Evolutionary conservation across 164 flowering plant species (phyloP), one percentile per base, ranked within the genome.

Genomic region (Dillenia turbinata): DNA sequence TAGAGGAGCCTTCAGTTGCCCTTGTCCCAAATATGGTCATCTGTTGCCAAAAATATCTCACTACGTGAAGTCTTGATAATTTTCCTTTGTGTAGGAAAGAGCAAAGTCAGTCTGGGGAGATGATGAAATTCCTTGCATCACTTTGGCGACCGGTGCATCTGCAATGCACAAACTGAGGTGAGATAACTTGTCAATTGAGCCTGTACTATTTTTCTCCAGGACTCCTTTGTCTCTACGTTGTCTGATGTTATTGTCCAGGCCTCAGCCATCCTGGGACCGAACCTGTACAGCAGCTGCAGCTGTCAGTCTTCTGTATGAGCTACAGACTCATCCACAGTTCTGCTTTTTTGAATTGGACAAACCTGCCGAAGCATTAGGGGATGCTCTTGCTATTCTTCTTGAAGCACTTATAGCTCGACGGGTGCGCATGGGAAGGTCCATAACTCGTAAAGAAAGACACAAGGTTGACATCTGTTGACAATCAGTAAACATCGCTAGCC

Each of bases 201-300:
- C 43, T 44, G 13, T 13, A 52, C 8, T 1, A 10, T 61, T 16
- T 50, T 6, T 40, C 48, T 56, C 1, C 5, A 22, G 26, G 13
- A 7, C 44, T n/a, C n/a, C n/a, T 1, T 14, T 55, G 12, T 11
- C 17, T 57, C n/a, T 62, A 3, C 51, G 47, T 26, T 6, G 17
- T 56, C 49, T 14, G 55, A 15, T 47, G 10, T 15, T 53, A 19
- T n/a, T 10, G 6, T n/a, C 46, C 71, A 94, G 98, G 79, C 96
- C 99, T n/a, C 99, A 94, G 54, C 99, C 99, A 47, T 91, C 97
- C 43, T 86, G 95, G 97, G 97, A 94, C 64, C 88, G 96, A 4
- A 91, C 96, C 46, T 94, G 97, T 66, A 94, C 97, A 49, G 97
- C 97, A 55, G 96, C 92, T 7, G 99, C 99, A 57, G 97, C 95